Conservation (phyloP, 1,284 basidiomycete species). For the Xerocomus tenax region DNA sequence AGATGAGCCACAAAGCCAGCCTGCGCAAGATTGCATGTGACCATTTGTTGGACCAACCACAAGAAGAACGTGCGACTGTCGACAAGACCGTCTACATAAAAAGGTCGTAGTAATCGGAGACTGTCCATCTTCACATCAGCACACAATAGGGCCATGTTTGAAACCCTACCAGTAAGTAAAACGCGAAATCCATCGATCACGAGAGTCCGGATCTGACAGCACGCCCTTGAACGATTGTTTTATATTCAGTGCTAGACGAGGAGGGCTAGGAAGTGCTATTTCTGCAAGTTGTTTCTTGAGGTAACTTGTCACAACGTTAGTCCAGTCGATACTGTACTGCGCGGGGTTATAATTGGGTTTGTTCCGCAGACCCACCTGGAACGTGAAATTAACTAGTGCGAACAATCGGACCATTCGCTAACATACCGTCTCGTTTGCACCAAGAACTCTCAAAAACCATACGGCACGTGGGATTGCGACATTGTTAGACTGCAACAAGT, state of each 20-base stretch:
- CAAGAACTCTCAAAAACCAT: slow-evolving; percentile 92
- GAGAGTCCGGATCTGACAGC: slow-evolving; percentile 56
- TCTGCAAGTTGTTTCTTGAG: slow-evolving; percentile 84
- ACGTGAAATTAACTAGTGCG: not conserved
- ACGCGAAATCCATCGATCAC: slow-evolving; percentile 71
- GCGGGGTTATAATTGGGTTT: slow-evolving; percentile 68
- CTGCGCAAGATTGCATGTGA: slow-evolving; percentile 73
- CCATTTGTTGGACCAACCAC: slow-evolving; percentile 80
- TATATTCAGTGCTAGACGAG: slow-evolving; percentile 63
- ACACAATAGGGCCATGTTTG: not conserved
- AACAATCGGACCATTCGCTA: not conserved
- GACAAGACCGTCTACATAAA: slow-evolving; percentile 76
- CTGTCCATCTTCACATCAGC: slow-evolving; percentile 34
- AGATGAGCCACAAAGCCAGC: slow-evolving; percentile 73
- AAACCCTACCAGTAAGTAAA: slow-evolving; percentile 69
- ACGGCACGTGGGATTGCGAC: slow-evolving; percentile 83
- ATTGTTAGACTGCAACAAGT: slow-evolving; percentile 73
- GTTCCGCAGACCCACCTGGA: slow-evolving; percentile 61
- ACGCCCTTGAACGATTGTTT: slow-evolving; percentile 75
- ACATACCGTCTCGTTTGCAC: slow-evolving; percentile 84
- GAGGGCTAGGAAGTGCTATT: slow-evolving; percentile 73
- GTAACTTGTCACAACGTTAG: slow-evolving; percentile 78
- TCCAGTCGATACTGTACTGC: slow-evolving; percentile 87
- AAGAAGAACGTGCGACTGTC: slow-evolving; percentile 72
- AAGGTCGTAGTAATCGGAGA: slow-evolving; percentile 64